phyloP scores from a whole-genome alignment of 2,329 filamentous ascomycete genomes.

The Stromatinia cepivora region DNA sequence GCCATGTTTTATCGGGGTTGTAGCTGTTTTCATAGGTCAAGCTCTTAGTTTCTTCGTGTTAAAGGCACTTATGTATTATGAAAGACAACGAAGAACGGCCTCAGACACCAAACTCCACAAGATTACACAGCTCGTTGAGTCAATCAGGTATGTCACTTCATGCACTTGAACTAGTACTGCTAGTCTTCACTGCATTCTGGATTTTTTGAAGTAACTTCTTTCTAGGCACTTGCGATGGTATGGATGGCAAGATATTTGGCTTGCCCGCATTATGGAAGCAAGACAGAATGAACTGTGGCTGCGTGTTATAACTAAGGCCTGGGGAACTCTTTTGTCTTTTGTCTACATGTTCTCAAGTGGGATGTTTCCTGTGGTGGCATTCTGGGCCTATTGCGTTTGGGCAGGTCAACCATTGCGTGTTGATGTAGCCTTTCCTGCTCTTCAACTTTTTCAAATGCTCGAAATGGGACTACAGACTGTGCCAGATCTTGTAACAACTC shows the following conservation, averaged over 20 bases:
- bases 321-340: slow-evolving; percentile 62
- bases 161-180: background rate
- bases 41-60: slow-evolving; percentile 68
- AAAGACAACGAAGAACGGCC: slow-evolving; percentile 67
- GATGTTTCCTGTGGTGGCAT: slow-evolving; percentile 76
- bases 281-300: slow-evolving; percentile 67
- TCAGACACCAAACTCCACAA: slow-evolving; percentile 79
- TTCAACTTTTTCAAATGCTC: slow-evolving; percentile 77
- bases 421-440: slow-evolving; percentile 82
- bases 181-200: background rate
- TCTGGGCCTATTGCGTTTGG: slow-evolving; percentile 76
- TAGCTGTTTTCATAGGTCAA: slow-evolving; percentile 69
- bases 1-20: slow-evolving; percentile 72
- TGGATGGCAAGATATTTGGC: slow-evolving; percentile 77
- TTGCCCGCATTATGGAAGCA: slow-evolving; percentile 66
- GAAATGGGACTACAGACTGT: slow-evolving; percentile 72
- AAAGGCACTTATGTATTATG: slow-evolving; percentile 64
- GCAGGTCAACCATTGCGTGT: slow-evolving; percentile 68
- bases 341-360: slow-evolving; percentile 71
- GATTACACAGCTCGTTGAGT: slow-evolving; percentile 80
- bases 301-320: slow-evolving; percentile 63
- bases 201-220: background rate
- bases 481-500: slow-evolving; percentile 70
- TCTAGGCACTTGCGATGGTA: slow-evolving; percentile 44
- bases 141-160: slow-evolving; percentile 30